These are phyloP conservation scores for Xylaria bambusicola DNA, from an alignment of 495 filamentous ascomycete species.

Conservation along the genomic window DNA sequence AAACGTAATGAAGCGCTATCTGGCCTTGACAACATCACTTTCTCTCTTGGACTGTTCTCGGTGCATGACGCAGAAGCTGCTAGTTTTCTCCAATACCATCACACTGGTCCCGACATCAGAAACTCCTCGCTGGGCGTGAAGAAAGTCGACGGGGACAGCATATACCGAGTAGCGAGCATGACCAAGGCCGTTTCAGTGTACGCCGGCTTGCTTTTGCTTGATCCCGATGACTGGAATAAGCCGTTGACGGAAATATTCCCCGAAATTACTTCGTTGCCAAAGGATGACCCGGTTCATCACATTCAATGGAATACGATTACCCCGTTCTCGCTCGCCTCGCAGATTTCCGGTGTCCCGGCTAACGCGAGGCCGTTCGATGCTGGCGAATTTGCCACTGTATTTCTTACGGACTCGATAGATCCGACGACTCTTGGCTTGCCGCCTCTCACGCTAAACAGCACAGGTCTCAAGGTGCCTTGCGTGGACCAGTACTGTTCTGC, in stretches of 20 bases:
- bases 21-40: constrained; percentile 43
- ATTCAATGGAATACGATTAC: constrained; percentile 49
- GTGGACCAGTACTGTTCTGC: constrained; percentile 10
- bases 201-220: constrained; percentile 40
- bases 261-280: constrained; percentile 22
- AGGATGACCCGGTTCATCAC: constrained; percentile 27
- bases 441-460: constrained; percentile 28
- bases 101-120: constrained; percentile 31
- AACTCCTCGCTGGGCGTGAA: constrained; percentile 32
- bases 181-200: constrained; percentile 49
- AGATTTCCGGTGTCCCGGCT: constrained; percentile 46
- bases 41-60: constrained; percentile 57
- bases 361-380: constrained; percentile 34
- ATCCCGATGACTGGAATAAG: constrained; percentile 41
- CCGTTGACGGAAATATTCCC: constrained; percentile 44
- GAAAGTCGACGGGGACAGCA: constrained; percentile 45
- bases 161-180: constrained; percentile 50
- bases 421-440: constrained; percentile 41
- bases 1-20: constrained; percentile 12
- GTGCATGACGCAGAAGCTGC: constrained; percentile 37
- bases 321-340: constrained; percentile 45
- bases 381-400: constrained; percentile 18
- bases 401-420: background rate
- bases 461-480: constrained; percentile 26
- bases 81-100: constrained; percentile 40